Conservation (phyloP, 345 rosid genomes). For the Dimocarpus longan region DNA sequence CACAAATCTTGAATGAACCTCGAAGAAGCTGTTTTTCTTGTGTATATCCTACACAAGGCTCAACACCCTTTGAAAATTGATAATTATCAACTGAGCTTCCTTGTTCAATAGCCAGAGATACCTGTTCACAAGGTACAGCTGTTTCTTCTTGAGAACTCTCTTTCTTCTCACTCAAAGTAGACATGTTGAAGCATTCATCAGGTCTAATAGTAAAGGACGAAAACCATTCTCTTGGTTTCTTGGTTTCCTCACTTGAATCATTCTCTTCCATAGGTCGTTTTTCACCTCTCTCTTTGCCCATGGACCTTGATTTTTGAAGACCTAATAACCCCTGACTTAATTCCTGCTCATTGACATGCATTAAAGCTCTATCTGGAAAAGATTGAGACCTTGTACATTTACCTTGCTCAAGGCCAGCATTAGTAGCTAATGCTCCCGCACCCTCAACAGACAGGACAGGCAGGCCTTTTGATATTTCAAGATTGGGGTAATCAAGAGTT, state of each 20-base stretch:
- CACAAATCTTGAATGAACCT: constrained; percentile 84
- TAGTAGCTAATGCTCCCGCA: constrained; percentile 37
- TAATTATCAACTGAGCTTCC: constrained; percentile 35
- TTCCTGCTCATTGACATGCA: constrained; percentile 46
- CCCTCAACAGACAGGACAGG: constrained; percentile 36
- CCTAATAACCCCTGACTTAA: constrained; percentile 38
- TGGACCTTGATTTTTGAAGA: constrained; percentile 50
- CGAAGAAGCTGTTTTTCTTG: constrained; percentile 83
- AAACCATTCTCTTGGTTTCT: constrained; percentile 76
- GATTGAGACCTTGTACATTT: constrained; percentile 62
- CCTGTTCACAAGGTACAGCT: constrained; percentile 37
- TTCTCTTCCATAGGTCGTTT: constrained; percentile 56
- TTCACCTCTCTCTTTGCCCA: constrained; percentile 67
- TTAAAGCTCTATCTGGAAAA: constrained; percentile 52
- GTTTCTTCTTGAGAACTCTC: constrained; percentile 29
- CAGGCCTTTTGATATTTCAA: constrained; percentile 39
- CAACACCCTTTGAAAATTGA: constrained; percentile 34
- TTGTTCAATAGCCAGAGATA: constrained; percentile 24
- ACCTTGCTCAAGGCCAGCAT: constrained; percentile 39
- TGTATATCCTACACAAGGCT: constrained; percentile 43
- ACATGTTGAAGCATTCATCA: constrained; percentile 30
- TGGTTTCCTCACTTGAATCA: constrained; percentile 53
- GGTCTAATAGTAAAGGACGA: constrained; percentile 42
- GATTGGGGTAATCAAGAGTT: constrained; percentile 33
- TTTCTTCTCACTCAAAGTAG: constrained; percentile 38